Conservation (phyloP, 176 grass and related monocot species). For the Ensete glaucum region DNA sequence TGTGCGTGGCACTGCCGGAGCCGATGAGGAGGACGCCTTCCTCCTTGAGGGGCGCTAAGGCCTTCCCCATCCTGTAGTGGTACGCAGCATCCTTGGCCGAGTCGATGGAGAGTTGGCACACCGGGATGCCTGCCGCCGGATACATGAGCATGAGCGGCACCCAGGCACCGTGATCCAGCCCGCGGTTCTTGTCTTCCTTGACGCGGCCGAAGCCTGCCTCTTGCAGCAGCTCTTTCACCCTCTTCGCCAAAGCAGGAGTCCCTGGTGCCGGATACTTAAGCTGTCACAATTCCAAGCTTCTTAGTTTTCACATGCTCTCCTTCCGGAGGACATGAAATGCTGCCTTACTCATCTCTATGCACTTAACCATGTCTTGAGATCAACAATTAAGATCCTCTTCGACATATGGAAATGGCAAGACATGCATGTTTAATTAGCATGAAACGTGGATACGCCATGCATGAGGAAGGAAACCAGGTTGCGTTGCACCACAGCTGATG, state of each 20-base stretch:
- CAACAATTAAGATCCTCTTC: too few species aligned
- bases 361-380: too few species aligned
- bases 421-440: too few species aligned
- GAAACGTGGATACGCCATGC: too few species aligned
- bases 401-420: too few species aligned
- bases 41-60: conserved; percentile 14
- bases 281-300: not conserved
- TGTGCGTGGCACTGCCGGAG: conserved; percentile 23
- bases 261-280: conserved; percentile 21
- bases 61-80: conserved; percentile 25
- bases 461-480: too few species aligned
- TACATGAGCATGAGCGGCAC: conserved; percentile 25
- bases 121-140: conserved; percentile 16
- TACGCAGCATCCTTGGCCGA: not conserved
- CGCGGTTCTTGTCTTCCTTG: conserved; percentile 10
- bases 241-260: conserved; percentile 11
- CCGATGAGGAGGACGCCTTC: conserved; percentile 13
- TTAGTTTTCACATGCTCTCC: too few species aligned
- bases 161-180: conserved; percentile 21
- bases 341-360: not conserved
- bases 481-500: too few species aligned
- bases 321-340: not conserved
- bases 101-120: conserved; percentile 19
- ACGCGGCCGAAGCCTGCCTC: conserved; percentile 5
- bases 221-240: conserved; percentile 23